Percentiles rank a stretch among this genome's conserved stretches.
These are phyloP conservation scores for Populus hybrid DNA, from an alignment of 441 rosid genomes.

Conservation along the genomic window DNA sequence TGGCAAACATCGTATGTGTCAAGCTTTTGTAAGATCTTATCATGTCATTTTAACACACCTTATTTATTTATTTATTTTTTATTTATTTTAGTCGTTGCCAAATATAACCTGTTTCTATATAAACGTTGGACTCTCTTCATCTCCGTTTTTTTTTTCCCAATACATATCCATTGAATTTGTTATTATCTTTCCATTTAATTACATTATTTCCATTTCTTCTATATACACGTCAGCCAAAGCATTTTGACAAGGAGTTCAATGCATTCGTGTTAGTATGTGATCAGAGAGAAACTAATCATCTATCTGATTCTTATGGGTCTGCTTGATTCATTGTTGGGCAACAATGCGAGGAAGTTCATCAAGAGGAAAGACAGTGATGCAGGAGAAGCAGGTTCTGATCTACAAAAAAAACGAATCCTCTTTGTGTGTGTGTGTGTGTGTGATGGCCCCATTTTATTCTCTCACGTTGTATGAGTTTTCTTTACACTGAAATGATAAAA, in stretches of 20 bases:
- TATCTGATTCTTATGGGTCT: slow-evolving; percentile 38
- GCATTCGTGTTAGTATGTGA: slow-evolving; percentile 10
- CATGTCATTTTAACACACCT: background rate
- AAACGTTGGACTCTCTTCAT: slow-evolving; percentile 10
- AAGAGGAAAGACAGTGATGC: slow-evolving; percentile 94
- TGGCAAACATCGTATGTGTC: background rate
- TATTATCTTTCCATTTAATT: background rate
- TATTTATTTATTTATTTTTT: too few species aligned
- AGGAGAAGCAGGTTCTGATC: slow-evolving; percentile 68
- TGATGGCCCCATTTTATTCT: background rate
- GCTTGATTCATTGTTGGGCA: slow-evolving; percentile 48
- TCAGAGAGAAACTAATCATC: background rate
- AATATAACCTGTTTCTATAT: background rate
- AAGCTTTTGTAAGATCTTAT: background rate
- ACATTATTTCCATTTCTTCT: background rate
- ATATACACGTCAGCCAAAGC: too few species aligned
- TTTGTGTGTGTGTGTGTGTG: too few species aligned
- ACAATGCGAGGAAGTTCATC: slow-evolving; percentile 51
- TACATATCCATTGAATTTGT: slow-evolving; percentile 6
- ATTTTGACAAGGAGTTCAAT: background rate
- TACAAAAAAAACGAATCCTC: background rate
- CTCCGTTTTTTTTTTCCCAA: background rate
- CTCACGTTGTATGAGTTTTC: background rate
- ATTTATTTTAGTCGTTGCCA: background rate
- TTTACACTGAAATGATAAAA: background rate